Evolutionary conservation across 2,329 filamentous ascomycete species (phyloP), one percentile per base, ranked within the genome.

Genomic region (Botrytis squamosa): DNA sequence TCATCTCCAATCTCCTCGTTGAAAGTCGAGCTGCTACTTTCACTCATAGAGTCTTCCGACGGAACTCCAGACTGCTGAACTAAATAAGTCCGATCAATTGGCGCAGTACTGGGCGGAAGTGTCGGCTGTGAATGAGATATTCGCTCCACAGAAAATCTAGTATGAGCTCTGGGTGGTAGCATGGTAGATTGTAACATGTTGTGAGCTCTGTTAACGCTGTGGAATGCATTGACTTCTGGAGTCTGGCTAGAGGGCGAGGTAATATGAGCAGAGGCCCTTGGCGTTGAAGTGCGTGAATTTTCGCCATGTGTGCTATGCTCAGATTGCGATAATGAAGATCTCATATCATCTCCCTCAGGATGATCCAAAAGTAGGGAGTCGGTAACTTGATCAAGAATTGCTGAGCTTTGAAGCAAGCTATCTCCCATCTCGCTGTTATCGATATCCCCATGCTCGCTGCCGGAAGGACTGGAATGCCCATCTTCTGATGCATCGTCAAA

Each of bases 241-340:
- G 44, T 36, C 20, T 57, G 46, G 9, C 80, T 75, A 85, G 84
- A 46, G 6, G 40, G 62, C 9, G 70, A 42, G 6, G 75, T 70
- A 44, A 80, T 29, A 33, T 78, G 76, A 64, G 85, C 78, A 4
- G 86, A 88, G 5, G 88, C 88, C 60, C 87, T 84, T 1, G 89
- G 89, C 0, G 88, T 91, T 10, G 67, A 70, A n/a, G 57, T 46
- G 16, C 36, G 72, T 33, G 65, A 73, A 20, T 70, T 64, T n/a
- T 49, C 49, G n/a, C 25, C 46, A 42, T 40, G 42, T 16, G 49
- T 33, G 18, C 38, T 40, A 29, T 68, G n/a, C 16, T 62, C 29
- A 69, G 55, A 62, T 33, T 64, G 74, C 44, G 44, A 71, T 57
- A 73, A 73, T 36, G 74, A 42, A 38, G 70, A 49, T 33, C 82